Base-by-base conservation (phyloP, 441 rosid genomes). In the Manihot esculenta region DNA sequence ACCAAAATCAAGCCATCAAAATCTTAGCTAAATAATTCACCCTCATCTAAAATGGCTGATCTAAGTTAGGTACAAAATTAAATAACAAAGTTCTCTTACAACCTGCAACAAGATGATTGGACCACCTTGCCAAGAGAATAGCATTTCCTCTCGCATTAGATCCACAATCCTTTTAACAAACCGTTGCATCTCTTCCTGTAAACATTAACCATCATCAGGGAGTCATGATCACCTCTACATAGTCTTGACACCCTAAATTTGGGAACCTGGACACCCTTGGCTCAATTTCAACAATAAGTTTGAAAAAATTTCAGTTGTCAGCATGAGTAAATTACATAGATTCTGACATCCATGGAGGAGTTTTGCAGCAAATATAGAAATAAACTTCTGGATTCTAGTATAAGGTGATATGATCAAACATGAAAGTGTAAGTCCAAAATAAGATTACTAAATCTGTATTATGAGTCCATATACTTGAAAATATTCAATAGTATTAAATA, bases 31-130 rank as follows among this genome's bases (percentile, higher is more conserved):
- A 27, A 62, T 48, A 44, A 13, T 3, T 41, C 56, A 60, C 27
- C 42, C 53, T 38, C 63, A 55, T 17, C 24, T 21, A 57, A 66
- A 56, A 62, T 14, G 66, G 27, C 30, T 38, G 51, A 64, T 20
- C 42, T 20, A 48, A 18, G 60, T 58, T 44, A 73, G 49, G 49
- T 26, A 60, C 51, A 50, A n/a, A 54, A 64, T 47, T 26, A 44
- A 54, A 77, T 20, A 18, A 57, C 45, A 57, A 67, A 66, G 66
- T 68, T 69, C 67, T 75, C 64, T 45, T 11, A 63, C 42, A 76
- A 90, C 99, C 98, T 94, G 98, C 63, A 91, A 78, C 76, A 92
- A 77, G 78, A 95, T 78, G 68, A 95, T 87, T 42, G 99, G 99
- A 65, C 99, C 98, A 70, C 99, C 98, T 84, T 92, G 97, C 78